These are phyloP conservation scores for Breviolum minutum DNA, from an alignment of 73 alveolate genomes.

Conservation along the genomic window DNA sequence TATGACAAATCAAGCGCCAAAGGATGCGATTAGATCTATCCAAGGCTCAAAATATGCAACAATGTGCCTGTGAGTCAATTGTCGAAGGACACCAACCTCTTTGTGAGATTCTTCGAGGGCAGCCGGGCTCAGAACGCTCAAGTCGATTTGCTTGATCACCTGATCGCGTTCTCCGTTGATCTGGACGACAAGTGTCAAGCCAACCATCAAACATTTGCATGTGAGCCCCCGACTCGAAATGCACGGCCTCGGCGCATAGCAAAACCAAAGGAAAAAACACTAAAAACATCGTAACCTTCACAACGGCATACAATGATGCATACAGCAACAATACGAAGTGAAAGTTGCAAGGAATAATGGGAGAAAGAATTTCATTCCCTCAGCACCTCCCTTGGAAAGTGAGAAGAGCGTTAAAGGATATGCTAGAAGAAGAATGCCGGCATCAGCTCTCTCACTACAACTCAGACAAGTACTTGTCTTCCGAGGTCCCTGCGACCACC, in stretches of 20 bases:
- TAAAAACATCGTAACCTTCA: background rate
- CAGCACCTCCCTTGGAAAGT: no score
- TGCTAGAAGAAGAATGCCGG: no score
- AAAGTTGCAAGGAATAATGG: no score
- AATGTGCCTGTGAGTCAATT: slow-evolving; percentile 74
- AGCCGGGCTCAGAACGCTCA: slow-evolving; percentile 51
- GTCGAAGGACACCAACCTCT: slow-evolving; percentile 86
- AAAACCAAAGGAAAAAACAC: background rate
- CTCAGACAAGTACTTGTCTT: background rate
- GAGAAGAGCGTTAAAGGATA: no score
- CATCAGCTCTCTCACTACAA: no score
- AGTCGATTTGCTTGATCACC: slow-evolving; percentile 87
- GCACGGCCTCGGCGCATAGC: background rate
- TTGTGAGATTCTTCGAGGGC: slow-evolving; percentile 85
- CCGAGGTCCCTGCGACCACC: slow-evolving; percentile 32
- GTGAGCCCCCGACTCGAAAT: background rate
- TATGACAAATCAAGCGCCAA: background rate
- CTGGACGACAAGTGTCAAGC: background rate
- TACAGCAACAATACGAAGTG: background rate
- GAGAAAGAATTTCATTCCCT: no score
- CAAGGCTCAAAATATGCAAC: slow-evolving; percentile 61
- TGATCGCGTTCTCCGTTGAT: background rate
- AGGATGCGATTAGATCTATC: background rate
- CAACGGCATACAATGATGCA: background rate
- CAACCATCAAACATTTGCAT: background rate